Evolutionary conservation across 1,284 basidiomycete species (phyloP), one percentile per base, ranked within the genome.

Genomic region (Ustilago xerochloae): DNA sequence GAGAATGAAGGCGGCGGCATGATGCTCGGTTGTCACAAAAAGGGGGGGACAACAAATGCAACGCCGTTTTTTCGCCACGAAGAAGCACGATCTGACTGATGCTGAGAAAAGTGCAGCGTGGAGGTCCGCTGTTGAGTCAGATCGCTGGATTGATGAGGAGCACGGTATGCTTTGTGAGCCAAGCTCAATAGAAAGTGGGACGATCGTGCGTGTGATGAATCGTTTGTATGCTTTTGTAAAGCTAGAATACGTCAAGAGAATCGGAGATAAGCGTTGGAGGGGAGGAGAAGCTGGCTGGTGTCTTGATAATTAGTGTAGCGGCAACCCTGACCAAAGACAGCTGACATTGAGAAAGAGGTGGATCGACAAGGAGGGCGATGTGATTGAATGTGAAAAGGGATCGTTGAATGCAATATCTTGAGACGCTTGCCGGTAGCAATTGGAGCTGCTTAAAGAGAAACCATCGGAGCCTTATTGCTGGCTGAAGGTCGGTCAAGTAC

Each of bases 1-100:
- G 71, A 74, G 52, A 74, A 74, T 29, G 71, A 69, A 28, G 71
- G 66, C 32, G 71, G 71, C 51, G 71, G 71, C 71, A 74, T 74
- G 59, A 13, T 50, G 47, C 52, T 35, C 33, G 36, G 22, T 18
- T 20, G 26, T 30, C 28, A 46, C 26, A 18, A 30, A 18, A 20
- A 13, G 29, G 20, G 13, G 16, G 16, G 18, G 22, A 38, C 6
- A 24, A 3, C 15, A 13, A 18, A 32, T 35, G 38, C 3, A n/a
- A n/a, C n/a, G n/a, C n/a, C n/a, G n/a, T n/a, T n/a, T n/a, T n/a
- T n/a, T n/a, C n/a, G n/a, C n/a, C n/a, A n/a, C n/a, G n/a, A n/a
- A n/a, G n/a, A n/a, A n/a, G n/a, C n/a, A n/a, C n/a, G n/a, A n/a
- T n/a, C n/a, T n/a, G n/a, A n/a, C 13, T 46, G 52, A 47, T 36